These are phyloP conservation scores for Mycena rosella DNA, from an alignment of 768 basidiomycete species.

Conservation along the genomic window DNA sequence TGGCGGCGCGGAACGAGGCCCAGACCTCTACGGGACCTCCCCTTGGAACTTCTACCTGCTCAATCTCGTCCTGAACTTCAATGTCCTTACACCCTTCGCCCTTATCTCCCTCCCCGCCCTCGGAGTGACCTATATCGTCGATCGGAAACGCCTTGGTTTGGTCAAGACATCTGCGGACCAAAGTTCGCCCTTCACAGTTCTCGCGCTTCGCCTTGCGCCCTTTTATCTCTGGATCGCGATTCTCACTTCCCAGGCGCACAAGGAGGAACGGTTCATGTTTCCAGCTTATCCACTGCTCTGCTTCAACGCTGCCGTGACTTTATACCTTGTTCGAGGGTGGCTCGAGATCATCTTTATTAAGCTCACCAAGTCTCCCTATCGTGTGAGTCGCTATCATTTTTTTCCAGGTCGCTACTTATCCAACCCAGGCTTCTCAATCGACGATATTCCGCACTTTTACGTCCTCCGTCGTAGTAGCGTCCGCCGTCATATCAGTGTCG, in stretches of 20 bases:
- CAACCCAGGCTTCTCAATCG: slow-evolving; percentile 78
- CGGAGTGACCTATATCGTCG: slow-evolving; percentile 76
- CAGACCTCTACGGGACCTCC: slow-evolving; percentile 94
- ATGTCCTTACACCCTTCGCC: slow-evolving; percentile 85
- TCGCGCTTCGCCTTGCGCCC: slow-evolving; percentile 85
- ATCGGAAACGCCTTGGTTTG: slow-evolving; percentile 81
- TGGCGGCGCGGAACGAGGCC: slow-evolving; percentile 80
- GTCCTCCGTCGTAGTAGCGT: slow-evolving; percentile 72
- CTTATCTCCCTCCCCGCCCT: slow-evolving; percentile 86
- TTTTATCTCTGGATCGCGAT: slow-evolving; percentile 93
- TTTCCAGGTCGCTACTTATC: slow-evolving; percentile 10
- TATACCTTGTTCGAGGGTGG: slow-evolving; percentile 91
- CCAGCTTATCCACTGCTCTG: slow-evolving; percentile 92
- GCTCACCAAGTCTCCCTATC: slow-evolving; percentile 86
- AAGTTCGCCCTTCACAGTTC: slow-evolving; percentile 84
- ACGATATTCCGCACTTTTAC: slow-evolving; percentile 84
- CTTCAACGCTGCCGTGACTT: slow-evolving; percentile 92
- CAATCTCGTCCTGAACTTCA: slow-evolving; percentile 96
- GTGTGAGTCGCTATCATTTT: slow-evolving; percentile 60
- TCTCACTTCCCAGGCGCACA: slow-evolving; percentile 87
- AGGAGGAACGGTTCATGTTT: slow-evolving; percentile 99
- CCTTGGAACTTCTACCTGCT: slow-evolving; percentile 89
- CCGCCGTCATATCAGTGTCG: slow-evolving; percentile 78
- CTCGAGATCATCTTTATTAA: slow-evolving; percentile 81
- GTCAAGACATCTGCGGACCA: slow-evolving; percentile 62